phyloP scores from a whole-genome alignment of 805 yeast species.

The Yarrowia sp. region DNA sequence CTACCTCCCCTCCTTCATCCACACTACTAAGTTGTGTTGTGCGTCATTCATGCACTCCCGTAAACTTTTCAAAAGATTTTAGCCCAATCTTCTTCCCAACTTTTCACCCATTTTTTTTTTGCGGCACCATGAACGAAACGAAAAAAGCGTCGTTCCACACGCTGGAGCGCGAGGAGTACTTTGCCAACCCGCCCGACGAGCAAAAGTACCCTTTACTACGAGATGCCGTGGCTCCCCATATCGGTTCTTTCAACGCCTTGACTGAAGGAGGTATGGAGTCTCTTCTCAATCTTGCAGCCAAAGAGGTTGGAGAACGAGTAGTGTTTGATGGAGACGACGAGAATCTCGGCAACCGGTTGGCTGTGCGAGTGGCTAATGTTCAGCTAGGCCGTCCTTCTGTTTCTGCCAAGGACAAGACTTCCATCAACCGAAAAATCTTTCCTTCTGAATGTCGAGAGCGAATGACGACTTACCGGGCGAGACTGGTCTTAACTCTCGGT shows the following conservation, averaged over 20 bases:
- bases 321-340: slow-evolving; percentile 77
- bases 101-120: too few relatives aligned
- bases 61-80: slow-evolving; percentile 14
- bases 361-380: slow-evolving; percentile 81
- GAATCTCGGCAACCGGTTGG: slow-evolving; percentile 76
- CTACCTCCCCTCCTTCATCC: too few relatives aligned
- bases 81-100: not conserved
- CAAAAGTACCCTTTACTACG: slow-evolving; percentile 75
- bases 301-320: slow-evolving; percentile 83
- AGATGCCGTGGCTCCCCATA: slow-evolving; percentile 92
- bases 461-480: slow-evolving; percentile 75
- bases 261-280: slow-evolving; percentile 85
- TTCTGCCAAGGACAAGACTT: slow-evolving; percentile 64
- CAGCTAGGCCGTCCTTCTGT: slow-evolving; percentile 86
- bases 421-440: slow-evolving; percentile 71
- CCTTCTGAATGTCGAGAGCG: slow-evolving; percentile 93
- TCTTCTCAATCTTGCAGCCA: slow-evolving; percentile 74
- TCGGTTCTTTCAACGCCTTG: slow-evolving; percentile 93
- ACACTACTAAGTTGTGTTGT: too few relatives aligned
- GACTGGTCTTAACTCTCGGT: slow-evolving; percentile 69
- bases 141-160: slow-evolving; percentile 65
- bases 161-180: slow-evolving; percentile 81
- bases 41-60: not conserved
- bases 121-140: slow-evolving; percentile 4
- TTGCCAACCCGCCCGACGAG: slow-evolving; percentile 85